Percentiles rank a stretch among this genome's conserved stretches.
Evolutionary conservation across 2,329 filamentous ascomycete species (phyloP).

Genomic region (Cladophialophora psammophila): DNA sequence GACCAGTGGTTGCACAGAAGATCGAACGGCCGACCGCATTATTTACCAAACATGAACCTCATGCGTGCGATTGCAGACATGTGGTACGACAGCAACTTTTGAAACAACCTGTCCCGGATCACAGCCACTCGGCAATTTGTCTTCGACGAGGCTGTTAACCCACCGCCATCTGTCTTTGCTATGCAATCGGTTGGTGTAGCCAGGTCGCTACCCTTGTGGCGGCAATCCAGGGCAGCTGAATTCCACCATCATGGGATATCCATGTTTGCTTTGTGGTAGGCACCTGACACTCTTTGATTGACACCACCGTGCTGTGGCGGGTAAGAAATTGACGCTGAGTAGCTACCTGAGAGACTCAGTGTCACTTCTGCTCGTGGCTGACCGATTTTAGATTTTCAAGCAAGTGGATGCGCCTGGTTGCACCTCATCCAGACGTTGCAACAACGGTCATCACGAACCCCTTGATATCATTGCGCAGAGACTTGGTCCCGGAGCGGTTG

Average conservation of each 20-base stretch:
- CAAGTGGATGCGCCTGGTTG: background rate
- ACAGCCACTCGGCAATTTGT: constrained; percentile 2
- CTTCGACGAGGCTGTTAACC: background rate
- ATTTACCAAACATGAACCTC: constrained; percentile 31
- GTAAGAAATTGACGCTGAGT: background rate
- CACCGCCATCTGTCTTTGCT: background rate
- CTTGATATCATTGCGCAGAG: background rate
- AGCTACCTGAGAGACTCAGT: background rate
- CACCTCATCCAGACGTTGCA: background rate
- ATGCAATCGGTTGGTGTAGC: background rate
- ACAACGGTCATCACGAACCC: background rate
- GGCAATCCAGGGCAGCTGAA: background rate
- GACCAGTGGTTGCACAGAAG: constrained; percentile 22
- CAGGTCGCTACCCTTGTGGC: constrained; percentile 10
- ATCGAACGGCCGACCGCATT: constrained; percentile 23
- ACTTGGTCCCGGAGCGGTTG: background rate
- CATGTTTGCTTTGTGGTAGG: background rate
- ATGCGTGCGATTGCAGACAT: constrained; percentile 17
- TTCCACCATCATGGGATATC: background rate
- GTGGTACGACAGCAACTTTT: constrained; percentile 30
- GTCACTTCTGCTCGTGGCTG: background rate
- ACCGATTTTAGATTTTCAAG: background rate
- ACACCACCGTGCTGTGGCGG: background rate
- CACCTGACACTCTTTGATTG: background rate
- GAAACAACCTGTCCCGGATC: constrained; percentile 10